phyloP scores from a whole-genome alignment of 1,139 yeast species.

The Maudiozyma humilis region DNA sequence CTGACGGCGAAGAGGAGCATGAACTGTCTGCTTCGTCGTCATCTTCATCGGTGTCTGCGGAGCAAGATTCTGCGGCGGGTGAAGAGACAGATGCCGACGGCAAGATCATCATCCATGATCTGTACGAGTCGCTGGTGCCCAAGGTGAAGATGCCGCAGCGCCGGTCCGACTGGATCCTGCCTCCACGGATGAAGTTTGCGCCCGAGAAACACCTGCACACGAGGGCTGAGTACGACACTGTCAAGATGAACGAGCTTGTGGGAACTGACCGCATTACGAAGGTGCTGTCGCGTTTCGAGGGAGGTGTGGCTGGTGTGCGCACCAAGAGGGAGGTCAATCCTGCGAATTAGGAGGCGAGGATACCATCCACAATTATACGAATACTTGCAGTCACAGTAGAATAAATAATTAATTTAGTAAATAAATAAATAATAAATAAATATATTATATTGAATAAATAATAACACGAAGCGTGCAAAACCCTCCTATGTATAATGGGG shows the following conservation, averaged over 20 bases:
- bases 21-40: too few relatives aligned
- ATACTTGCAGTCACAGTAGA: neutral
- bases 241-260: conserved; percentile 29
- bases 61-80: neutral
- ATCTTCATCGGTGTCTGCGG: too few relatives aligned
- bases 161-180: conserved; percentile 31
- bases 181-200: conserved; percentile 25
- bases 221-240: conserved; percentile 24
- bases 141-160: conserved; percentile 26
- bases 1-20: neutral
- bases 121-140: conserved; percentile 27
- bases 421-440: conserved; percentile 1
- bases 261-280: conserved; percentile 21
- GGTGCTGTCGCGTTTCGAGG: conserved; percentile 27
- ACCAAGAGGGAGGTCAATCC: conserved; percentile 12
- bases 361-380: neutral
- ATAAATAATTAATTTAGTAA: neutral
- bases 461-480: too few relatives aligned
- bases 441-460: too few relatives aligned
- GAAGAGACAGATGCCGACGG: conserved; percentile 4
- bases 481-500: conserved; percentile 30
- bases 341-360: neutral
- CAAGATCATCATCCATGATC: conserved; percentile 15
- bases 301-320: conserved; percentile 31
- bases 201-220: conserved; percentile 31